phyloP scores from a whole-genome alignment of 2,329 filamentous ascomycete species.

The Zymoseptoria ardabiliae region DNA sequence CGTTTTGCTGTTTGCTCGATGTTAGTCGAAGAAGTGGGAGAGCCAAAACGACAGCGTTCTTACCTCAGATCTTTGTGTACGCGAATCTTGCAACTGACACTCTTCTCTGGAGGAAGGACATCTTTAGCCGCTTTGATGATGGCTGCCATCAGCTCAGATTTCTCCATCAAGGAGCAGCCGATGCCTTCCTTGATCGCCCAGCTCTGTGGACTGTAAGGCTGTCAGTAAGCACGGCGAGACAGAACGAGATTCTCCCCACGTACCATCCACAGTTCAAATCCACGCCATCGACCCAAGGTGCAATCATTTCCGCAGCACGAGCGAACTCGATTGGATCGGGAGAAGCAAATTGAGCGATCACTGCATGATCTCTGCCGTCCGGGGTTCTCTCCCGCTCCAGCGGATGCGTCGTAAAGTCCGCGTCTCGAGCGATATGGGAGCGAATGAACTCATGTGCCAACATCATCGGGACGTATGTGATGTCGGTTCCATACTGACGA shows the following conservation, averaged over 20 bases:
- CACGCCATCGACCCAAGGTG: slow-evolving; percentile 56
- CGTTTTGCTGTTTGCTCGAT: slow-evolving; percentile 25
- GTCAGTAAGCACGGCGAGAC: no score
- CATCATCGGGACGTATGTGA: slow-evolving; percentile 65
- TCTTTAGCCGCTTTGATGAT: slow-evolving; percentile 55
- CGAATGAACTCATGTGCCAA: slow-evolving; percentile 32
- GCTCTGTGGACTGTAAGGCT: slow-evolving; percentile 46
- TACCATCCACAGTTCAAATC: slow-evolving; percentile 64
- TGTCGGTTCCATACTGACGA: slow-evolving; percentile 55
- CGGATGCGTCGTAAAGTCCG: slow-evolving; percentile 51
- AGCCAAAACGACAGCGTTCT: not conserved
- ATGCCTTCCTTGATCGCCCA: slow-evolving; percentile 64
- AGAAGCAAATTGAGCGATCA: slow-evolving; percentile 62
- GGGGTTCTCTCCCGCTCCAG: slow-evolving; percentile 39
- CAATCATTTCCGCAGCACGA: slow-evolving; percentile 55
- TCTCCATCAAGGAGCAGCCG: slow-evolving; percentile 62
- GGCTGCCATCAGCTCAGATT: slow-evolving; percentile 56
- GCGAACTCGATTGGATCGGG: slow-evolving; percentile 55
- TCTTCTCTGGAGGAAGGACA: slow-evolving; percentile 42
- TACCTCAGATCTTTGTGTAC: slow-evolving; percentile 54
- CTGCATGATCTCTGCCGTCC: slow-evolving; percentile 30
- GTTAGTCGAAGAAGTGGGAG: not conserved
- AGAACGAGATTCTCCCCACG: no score
- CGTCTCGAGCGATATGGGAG: slow-evolving; percentile 39
- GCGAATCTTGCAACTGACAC: slow-evolving; percentile 64